Conservation (phyloP, 2,329 filamentous ascomycete species). For the Diaporthe vaccinii region DNA sequence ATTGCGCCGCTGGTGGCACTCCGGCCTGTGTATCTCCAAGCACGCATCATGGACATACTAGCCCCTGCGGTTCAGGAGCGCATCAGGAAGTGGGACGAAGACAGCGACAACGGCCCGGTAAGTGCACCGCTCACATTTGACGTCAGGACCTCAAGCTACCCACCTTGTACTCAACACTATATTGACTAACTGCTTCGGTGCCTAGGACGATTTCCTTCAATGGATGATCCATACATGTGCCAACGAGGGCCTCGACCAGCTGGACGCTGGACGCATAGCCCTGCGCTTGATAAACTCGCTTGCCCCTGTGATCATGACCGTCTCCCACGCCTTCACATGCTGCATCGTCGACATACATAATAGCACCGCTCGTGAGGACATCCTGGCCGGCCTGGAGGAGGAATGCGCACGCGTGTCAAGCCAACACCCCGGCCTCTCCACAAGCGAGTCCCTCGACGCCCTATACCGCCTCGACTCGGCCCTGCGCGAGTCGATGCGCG, state of each 20-base stretch:
- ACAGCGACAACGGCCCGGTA: background rate
- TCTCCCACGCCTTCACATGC: background rate
- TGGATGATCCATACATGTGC: slow-evolving; percentile 1
- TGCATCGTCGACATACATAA: background rate
- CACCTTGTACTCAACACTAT: background rate
- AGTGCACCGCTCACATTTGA: background rate
- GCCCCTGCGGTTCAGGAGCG: slow-evolving; percentile 1
- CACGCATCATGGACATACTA: background rate
- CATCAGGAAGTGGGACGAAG: background rate
- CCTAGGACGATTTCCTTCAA: slow-evolving; percentile 15
- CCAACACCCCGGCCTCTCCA: background rate
- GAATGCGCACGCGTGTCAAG: background rate
- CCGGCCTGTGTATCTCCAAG: background rate
- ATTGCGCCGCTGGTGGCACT: background rate
- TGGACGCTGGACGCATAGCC: background rate
- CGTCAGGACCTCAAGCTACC: background rate
- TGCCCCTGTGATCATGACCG: background rate
- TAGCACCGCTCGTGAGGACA: background rate
- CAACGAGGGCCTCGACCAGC: background rate
- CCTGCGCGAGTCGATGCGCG: slow-evolving; percentile 21
- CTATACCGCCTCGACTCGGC: slow-evolving; percentile 10
- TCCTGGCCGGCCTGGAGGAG: background rate
- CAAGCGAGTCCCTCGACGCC: background rate
- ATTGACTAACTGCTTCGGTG: background rate
- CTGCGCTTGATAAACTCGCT: background rate